phyloP scores from a whole-genome alignment of 352 stramenopile genomes.

The Plasmopara viticola region DNA sequence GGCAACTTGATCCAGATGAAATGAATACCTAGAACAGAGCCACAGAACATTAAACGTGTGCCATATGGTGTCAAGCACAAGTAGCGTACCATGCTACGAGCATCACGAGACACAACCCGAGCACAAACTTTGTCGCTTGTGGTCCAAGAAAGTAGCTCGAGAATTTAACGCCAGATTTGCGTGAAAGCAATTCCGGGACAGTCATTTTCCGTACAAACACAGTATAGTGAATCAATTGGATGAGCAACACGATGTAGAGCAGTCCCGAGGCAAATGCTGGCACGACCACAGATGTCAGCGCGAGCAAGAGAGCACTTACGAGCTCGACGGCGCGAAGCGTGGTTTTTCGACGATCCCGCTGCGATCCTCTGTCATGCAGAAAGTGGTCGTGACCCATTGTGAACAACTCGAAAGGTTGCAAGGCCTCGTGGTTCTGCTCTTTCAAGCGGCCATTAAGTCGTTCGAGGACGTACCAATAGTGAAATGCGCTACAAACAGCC shows the following conservation, averaged over 20 bases:
- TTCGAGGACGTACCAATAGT: conserved; percentile 60
- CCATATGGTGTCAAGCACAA: neutral
- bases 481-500: conserved; percentile 39
- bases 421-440: conserved; percentile 26
- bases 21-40: conserved; percentile 35
- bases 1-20: conserved; percentile 38
- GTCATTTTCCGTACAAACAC: conserved; percentile 55
- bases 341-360: conserved; percentile 18
- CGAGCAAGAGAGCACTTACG: conserved; percentile 43
- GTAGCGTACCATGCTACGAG: conserved; percentile 39
- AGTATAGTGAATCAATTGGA: conserved; percentile 60
- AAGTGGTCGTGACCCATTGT: conserved; percentile 46
- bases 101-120: conserved; percentile 38
- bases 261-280: conserved; percentile 45
- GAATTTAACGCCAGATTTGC: conserved; percentile 19
- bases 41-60: neutral
- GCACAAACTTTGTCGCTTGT: conserved; percentile 31
- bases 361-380: conserved; percentile 23
- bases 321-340: conserved; percentile 39
- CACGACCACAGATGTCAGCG: conserved; percentile 53
- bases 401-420: conserved; percentile 51
- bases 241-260: conserved; percentile 56
- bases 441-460: conserved; percentile 20
- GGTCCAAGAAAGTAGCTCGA: conserved; percentile 45
- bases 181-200: conserved; percentile 42